These are phyloP conservation scores for Harringtonia lauricola DNA, from an alignment of 2,329 filamentous ascomycete species.

Conservation along the genomic window DNA sequence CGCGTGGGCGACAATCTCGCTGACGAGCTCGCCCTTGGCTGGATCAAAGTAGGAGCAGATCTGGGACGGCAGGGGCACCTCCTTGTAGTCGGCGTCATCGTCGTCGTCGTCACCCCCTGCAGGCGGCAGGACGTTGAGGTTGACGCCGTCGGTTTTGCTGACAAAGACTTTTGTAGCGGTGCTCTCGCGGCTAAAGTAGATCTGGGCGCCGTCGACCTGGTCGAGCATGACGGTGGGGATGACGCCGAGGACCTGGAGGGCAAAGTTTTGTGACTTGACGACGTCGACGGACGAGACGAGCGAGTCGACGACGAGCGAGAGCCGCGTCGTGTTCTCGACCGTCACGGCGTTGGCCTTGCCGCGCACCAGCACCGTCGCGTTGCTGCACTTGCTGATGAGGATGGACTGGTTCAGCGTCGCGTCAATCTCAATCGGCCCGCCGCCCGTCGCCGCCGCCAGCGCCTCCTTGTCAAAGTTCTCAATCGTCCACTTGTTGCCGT, in stretches of 20 bases:
- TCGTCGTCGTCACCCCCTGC: constrained; percentile 69
- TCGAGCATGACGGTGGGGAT: constrained; percentile 85
- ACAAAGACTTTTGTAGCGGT: constrained; percentile 72
- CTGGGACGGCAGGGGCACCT: constrained; percentile 81
- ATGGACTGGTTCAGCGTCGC: constrained; percentile 79
- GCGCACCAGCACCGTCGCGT: constrained; percentile 77
- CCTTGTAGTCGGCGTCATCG: constrained; percentile 70
- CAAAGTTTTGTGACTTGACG: constrained; percentile 91
- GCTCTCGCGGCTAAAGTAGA: constrained; percentile 79
- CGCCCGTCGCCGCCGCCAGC: constrained; percentile 22
- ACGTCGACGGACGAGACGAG: constrained; percentile 88
- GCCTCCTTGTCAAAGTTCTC: constrained; percentile 81
- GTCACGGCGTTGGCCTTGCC: constrained; percentile 97
- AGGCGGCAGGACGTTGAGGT: constrained; percentile 64
- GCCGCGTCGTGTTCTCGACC: constrained; percentile 76
- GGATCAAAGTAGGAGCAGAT: constrained; percentile 66
- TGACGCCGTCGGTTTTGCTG: constrained; percentile 79
- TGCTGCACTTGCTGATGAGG: constrained; percentile 84
- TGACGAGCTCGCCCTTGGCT: constrained; percentile 63
- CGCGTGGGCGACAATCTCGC: constrained; percentile 91
- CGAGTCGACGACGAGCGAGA: constrained; percentile 79
- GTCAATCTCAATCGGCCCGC: constrained; percentile 61
- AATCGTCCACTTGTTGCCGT: constrained; percentile 89
- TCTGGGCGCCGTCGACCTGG: constrained; percentile 78
- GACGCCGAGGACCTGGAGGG: constrained; percentile 77